phyloP scores from a whole-genome alignment of 371 early-diverging fungal species.

The Amoeboradix gromovi region DNA sequence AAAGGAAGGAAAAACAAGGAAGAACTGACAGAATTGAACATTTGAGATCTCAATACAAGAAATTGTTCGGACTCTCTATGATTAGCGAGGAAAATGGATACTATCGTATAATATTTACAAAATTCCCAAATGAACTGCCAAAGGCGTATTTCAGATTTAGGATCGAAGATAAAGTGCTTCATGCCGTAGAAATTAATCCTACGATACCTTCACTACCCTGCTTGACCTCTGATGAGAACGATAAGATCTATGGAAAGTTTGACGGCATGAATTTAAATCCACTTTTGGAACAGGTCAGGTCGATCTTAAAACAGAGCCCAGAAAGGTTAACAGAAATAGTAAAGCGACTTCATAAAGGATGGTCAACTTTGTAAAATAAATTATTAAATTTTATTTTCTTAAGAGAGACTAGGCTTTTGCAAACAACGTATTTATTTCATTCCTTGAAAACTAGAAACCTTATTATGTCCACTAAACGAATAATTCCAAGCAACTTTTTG shows the following conservation, averaged over 20 bases:
- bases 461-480: slow-evolving; percentile 59
- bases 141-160: neutral
- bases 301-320: neutral
- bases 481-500: slow-evolving; percentile 45
- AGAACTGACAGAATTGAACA: neutral
- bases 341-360: neutral
- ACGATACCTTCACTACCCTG: neutral
- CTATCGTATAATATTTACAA: neutral
- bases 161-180: neutral
- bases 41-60: neutral
- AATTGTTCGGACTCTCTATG: neutral
- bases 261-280: neutral
- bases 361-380: neutral
- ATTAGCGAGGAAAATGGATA: neutral
- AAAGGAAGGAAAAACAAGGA: neutral
- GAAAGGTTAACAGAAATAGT: neutral
- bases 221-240: neutral
- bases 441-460: slow-evolving; percentile 19
- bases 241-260: no score
- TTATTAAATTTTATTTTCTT: no score
- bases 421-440: no score
- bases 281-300: neutral
- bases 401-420: no score
- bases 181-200: neutral
- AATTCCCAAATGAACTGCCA: neutral